phyloP scores from a whole-genome alignment of 2,329 filamentous ascomycete species.

The Monosporascus sp. region DNA sequence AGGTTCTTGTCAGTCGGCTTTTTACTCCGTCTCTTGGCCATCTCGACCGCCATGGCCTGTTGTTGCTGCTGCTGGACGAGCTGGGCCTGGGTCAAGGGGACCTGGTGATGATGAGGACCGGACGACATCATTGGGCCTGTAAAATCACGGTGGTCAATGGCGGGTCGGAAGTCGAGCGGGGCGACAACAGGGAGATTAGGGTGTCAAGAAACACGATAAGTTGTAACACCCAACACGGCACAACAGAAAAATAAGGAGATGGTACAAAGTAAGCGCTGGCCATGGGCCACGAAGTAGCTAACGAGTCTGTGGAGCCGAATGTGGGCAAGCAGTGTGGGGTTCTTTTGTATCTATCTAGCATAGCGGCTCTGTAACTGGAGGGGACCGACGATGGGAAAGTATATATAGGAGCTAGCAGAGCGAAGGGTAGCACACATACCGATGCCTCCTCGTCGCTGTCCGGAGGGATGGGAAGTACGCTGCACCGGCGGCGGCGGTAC shows the following conservation, averaged over 20 bases:
- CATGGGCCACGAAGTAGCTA: conserved; percentile 1
- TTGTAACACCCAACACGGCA: background rate
- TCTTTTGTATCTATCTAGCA: background rate
- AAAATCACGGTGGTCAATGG: conserved; percentile 1
- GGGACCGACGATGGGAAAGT: background rate
- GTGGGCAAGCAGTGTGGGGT: conserved; percentile 8
- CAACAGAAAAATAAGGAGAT: background rate
- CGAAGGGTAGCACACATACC: conserved; percentile 32
- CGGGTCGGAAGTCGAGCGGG: background rate
- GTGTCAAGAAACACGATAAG: background rate
- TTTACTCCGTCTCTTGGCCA: conserved; percentile 73
- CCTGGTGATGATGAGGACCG: conserved; percentile 45
- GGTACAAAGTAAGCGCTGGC: background rate
- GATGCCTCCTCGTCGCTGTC: conserved; percentile 48
- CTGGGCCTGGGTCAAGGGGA: conserved; percentile 51
- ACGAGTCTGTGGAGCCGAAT: conserved; percentile 14
- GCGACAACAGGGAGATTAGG: conserved; percentile 3
- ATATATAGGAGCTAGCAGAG: background rate
- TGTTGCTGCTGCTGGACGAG: conserved; percentile 47
- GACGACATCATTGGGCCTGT: conserved; percentile 54
- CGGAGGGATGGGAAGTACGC: conserved; percentile 42
- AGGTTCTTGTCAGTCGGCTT: conserved; percentile 95
- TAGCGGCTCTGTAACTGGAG: background rate
- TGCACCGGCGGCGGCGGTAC: conserved; percentile 31
- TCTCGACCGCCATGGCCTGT: conserved; percentile 51